A percentile compares a stretch with the other conserved stretches of the same genome.
Conservation (phyloP, 805 yeast genomes). For the Wickerhamomyces kurtzmanii region DNA sequence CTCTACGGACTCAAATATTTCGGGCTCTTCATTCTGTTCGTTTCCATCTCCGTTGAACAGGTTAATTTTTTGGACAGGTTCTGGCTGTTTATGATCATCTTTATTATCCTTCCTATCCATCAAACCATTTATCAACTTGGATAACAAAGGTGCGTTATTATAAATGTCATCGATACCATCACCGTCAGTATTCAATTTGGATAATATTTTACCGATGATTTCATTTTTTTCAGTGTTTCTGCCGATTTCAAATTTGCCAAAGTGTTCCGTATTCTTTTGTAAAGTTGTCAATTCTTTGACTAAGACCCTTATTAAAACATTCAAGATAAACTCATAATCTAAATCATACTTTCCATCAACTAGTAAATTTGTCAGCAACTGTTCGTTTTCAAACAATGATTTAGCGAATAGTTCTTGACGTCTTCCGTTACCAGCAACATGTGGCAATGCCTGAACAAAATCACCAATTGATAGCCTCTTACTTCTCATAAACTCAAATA, state of each 20-base stretch:
- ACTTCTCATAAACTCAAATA: slow-evolving; percentile 1
- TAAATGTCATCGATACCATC: no score
- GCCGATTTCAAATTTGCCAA: not conserved
- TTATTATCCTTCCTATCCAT: no score
- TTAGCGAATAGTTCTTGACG: not conserved
- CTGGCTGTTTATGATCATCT: no score
- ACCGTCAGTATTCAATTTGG: no score
- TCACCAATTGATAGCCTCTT: slow-evolving; percentile 1
- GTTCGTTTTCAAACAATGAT: not conserved
- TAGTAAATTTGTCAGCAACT: not conserved
- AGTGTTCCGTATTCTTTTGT: not conserved
- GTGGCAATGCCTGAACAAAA: not conserved
- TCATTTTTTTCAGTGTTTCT: no score
- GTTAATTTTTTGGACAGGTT: no score
- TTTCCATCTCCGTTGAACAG: no score
- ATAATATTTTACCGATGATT: no score
- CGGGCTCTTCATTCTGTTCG: no score
- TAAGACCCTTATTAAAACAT: not conserved
- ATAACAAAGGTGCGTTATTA: no score
- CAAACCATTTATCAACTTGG: no score
- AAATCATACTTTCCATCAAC: not conserved
- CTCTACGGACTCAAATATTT: no score
- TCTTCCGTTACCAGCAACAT: slow-evolving; percentile 1
- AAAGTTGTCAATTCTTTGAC: not conserved
- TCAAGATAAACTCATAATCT: not conserved